Evolutionary conservation across 2,329 filamentous ascomycete genomes (phyloP), one percentile per base, ranked within the genome.

Genomic region (Mariannaea elegans): DNA sequence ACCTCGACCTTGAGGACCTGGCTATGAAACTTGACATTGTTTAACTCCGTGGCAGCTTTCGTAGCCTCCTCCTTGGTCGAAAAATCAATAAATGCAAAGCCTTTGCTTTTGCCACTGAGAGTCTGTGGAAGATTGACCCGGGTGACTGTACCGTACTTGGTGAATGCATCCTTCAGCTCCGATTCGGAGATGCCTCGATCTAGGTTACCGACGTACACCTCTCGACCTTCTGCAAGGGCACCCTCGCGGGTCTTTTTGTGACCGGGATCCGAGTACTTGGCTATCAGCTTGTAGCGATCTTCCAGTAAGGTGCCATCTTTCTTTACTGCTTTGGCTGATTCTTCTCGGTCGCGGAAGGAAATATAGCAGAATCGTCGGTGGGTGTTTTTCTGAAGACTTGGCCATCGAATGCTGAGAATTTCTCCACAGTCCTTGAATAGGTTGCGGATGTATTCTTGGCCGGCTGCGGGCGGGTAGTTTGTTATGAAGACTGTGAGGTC

Each of bases 351-450:
- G 46, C 88, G 84, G 73, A 97, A 97, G n/a, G 96, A 92, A 7
- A 97, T 84, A 75, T 99, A 99, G 80, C 94, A 97, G 79, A 99
- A 99, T 21, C 95, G 90, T 29, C 95, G 91, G 68, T 92, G 89
- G 2, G 90, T 89, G 71, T 97, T 94, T 75, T 85, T 93, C 74
- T 96, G 96, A 50, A 99, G 85, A 56, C 93, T 97, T 2, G 95
- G 95, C 78, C 95, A 95, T 19, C 95, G 90, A 51, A 98, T 84
- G 70, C 90, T 92, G 55, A 97, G 82, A 55, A 99, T 89, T 41
- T 94, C 87, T 41, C 95, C 95, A 70, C 89, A 94, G 58, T 86
- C 81, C 61, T 84, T 82, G 76, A 94, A 94, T 3, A 94, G 77
- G 32, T 85, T 76, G 38, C 86, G 85, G 19, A 95, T 84, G 68